phyloP scores from a whole-genome alignment of 768 basidiomycete species.

The Tulasnella sp. region DNA sequence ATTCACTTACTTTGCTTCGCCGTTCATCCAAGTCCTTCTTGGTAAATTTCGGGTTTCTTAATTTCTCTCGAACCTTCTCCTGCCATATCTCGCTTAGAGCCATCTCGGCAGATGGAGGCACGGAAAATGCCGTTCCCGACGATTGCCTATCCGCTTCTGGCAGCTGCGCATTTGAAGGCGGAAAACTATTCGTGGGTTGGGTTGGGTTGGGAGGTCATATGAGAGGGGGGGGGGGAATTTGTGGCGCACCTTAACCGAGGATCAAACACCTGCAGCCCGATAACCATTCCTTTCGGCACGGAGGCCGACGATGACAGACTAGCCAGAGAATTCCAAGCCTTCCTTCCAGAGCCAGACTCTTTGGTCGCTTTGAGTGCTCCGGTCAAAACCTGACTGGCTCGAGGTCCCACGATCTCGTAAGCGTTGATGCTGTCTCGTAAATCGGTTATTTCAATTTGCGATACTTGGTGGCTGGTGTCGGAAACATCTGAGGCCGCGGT shows the following conservation, averaged over 20 bases:
- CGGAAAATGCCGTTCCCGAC: slow-evolving; percentile 37
- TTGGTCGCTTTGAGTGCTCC: slow-evolving; percentile 42
- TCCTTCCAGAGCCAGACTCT: slow-evolving; percentile 13
- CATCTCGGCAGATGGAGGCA: slow-evolving; percentile 55
- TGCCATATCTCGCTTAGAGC: slow-evolving; percentile 77
- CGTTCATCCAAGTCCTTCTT: slow-evolving; percentile 87
- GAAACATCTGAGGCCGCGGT: slow-evolving; percentile 46
- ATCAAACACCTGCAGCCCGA: slow-evolving; percentile 78
- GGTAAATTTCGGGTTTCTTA: slow-evolving; percentile 64
- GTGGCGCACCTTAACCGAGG: slow-evolving; percentile 72
- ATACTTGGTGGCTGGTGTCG: slow-evolving; percentile 26
- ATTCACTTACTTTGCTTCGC: slow-evolving; percentile 57
- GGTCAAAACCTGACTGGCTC: slow-evolving; percentile 61
- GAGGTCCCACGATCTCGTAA: slow-evolving; percentile 90
- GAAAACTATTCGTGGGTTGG: slow-evolving; percentile 55
- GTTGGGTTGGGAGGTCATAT: not conserved
- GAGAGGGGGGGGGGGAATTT: not conserved
- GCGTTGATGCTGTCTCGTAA: slow-evolving; percentile 66
- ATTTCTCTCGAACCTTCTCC: slow-evolving; percentile 46
- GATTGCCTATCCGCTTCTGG: slow-evolving; percentile 36
- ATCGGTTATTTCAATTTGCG: slow-evolving; percentile 61
- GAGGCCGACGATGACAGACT: slow-evolving; percentile 62
- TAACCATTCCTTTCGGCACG: slow-evolving; percentile 67
- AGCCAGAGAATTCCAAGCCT: slow-evolving; percentile 68
- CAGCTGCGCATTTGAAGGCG: slow-evolving; percentile 63